A percentile compares a stretch with the other conserved stretches of the same genome.
Evolutionary conservation across 2,329 filamentous ascomycete genomes (phyloP).

Genomic region (Nannizziopsis arthrosporioides): DNA sequence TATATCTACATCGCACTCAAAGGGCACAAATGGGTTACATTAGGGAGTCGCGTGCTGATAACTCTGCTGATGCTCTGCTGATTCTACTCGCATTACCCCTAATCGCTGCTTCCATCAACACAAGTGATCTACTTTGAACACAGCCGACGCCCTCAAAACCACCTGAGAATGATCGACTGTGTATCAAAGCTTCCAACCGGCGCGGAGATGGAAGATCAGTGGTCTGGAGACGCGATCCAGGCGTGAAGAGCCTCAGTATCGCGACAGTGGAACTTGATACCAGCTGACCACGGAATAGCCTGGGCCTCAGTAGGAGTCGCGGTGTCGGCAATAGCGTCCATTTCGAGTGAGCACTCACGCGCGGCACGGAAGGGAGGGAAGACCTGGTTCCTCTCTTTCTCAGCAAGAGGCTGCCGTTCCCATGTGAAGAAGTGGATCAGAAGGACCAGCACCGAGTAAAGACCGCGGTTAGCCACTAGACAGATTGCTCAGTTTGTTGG

Average conservation of each 20-base stretch:
- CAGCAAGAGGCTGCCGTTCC: constrained; percentile 15
- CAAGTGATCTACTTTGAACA: too few relatives aligned
- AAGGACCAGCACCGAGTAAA: constrained; percentile 16
- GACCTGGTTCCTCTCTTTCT: constrained; percentile 16
- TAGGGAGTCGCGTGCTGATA: too few relatives aligned
- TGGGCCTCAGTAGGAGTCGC: constrained; percentile 16
- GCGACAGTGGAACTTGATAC: constrained; percentile 15
- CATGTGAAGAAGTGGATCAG: constrained; percentile 17
- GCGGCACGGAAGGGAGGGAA: constrained; percentile 21
- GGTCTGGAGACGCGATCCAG: background rate
- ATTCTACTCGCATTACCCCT: too few relatives aligned
- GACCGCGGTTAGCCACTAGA: constrained; percentile 15
- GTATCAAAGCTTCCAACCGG: too few relatives aligned
- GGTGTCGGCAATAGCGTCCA: constrained; percentile 15
- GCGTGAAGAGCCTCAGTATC: background rate
- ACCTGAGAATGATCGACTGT: too few relatives aligned
- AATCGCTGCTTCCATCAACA: too few relatives aligned
- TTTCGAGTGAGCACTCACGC: constrained; percentile 16
- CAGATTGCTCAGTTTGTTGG: background rate
- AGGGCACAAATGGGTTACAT: too few relatives aligned
- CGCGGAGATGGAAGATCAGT: background rate
- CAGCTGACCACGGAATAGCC: constrained; percentile 16
- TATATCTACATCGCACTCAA: too few relatives aligned
- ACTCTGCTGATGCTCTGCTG: too few relatives aligned
- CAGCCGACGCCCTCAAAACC: too few relatives aligned